phyloP scores from a whole-genome alignment of 2,329 filamentous ascomycete genomes.

The Elsinoe arachidis region DNA sequence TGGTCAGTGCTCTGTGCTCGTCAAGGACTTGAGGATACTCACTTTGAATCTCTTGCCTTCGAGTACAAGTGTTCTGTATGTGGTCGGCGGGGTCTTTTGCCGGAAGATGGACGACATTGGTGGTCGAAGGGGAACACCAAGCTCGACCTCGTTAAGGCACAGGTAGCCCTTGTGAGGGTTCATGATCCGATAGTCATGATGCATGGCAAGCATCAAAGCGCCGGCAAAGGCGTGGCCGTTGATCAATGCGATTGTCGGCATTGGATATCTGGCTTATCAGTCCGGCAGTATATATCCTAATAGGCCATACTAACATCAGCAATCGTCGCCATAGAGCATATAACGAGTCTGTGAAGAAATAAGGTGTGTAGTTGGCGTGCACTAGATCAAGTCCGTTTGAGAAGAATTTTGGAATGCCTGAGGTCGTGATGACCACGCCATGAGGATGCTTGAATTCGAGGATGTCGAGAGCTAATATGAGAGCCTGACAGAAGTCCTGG shows the following conservation, averaged over 20 bases:
- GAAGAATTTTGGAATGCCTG: slow-evolving; percentile 69
- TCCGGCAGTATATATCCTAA: not conserved
- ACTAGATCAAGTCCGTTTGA: slow-evolving; percentile 73
- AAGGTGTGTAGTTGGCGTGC: slow-evolving; percentile 50
- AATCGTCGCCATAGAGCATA: slow-evolving; percentile 59
- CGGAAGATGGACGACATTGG: slow-evolving; percentile 69
- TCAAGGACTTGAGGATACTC: too few relatives aligned
- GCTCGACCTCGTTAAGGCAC: slow-evolving; percentile 74
- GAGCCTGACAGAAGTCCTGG: slow-evolving; percentile 52
- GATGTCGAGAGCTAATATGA: slow-evolving; percentile 65
- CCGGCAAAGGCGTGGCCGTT: slow-evolving; percentile 73
- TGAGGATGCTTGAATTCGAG: slow-evolving; percentile 58
- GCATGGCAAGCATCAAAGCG: slow-evolving; percentile 72
- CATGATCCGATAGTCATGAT: slow-evolving; percentile 76
- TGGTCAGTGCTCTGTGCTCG: too few relatives aligned
- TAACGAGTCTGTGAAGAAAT: slow-evolving; percentile 52
- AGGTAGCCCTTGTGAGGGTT: slow-evolving; percentile 61
- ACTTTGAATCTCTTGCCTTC: slow-evolving; percentile 59
- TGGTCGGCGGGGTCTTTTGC: slow-evolving; percentile 50
- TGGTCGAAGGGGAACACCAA: slow-evolving; percentile 65
- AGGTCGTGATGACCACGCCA: slow-evolving; percentile 73
- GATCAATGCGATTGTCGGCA: slow-evolving; percentile 72
- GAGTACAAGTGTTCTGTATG: slow-evolving; percentile 59
- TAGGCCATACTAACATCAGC: slow-evolving; percentile 40
- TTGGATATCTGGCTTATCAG: slow-evolving; percentile 49